A percentile compares a stretch with the other conserved stretches of the same genome.
phyloP scores from a whole-genome alignment of 768 basidiomycete species.

The Phanerochaete carnosa region DNA sequence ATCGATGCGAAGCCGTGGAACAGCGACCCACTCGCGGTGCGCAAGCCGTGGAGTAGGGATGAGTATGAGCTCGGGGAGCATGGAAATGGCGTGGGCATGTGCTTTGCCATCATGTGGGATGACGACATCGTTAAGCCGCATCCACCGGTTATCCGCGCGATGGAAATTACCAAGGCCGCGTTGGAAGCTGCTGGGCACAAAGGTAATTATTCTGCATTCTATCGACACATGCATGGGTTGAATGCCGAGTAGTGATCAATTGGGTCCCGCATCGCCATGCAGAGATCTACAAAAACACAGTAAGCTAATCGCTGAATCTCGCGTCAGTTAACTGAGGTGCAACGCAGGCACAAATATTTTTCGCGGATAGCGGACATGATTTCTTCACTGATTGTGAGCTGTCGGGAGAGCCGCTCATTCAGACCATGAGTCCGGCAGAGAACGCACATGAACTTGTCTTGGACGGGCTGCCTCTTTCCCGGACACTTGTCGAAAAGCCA shows the following conservation, averaged over 20 bases:
- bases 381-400: slow-evolving; percentile 30
- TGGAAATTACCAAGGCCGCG: slow-evolving; percentile 54
- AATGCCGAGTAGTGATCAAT: slow-evolving; percentile 50
- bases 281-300: slow-evolving; percentile 35
- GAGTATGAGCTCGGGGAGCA: slow-evolving; percentile 46
- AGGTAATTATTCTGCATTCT: slow-evolving; percentile 36
- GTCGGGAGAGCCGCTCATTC: slow-evolving; percentile 42
- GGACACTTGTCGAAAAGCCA: slow-evolving; percentile 39
- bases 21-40: slow-evolving; percentile 46
- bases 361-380: slow-evolving; percentile 41
- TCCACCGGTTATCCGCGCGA: slow-evolving; percentile 60
- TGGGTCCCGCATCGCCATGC: slow-evolving; percentile 59
- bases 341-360: slow-evolving; percentile 32
- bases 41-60: slow-evolving; percentile 44
- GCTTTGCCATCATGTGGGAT: slow-evolving; percentile 63
- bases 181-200: slow-evolving; percentile 60
- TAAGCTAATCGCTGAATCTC: slow-evolving; percentile 3
- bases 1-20: slow-evolving; percentile 53
- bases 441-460: slow-evolving; percentile 36
- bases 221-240: not conserved
- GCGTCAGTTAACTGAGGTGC: not conserved
- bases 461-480: slow-evolving; percentile 41
- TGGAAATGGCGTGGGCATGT: slow-evolving; percentile 40
- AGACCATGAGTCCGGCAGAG: slow-evolving; percentile 33
- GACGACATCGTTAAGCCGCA: slow-evolving; percentile 58